Percentiles rank a stretch among this genome's conserved stretches.
Conservation (phyloP, 2,329 filamentous ascomycete species). For the Colletotrichum kahawae region DNA sequence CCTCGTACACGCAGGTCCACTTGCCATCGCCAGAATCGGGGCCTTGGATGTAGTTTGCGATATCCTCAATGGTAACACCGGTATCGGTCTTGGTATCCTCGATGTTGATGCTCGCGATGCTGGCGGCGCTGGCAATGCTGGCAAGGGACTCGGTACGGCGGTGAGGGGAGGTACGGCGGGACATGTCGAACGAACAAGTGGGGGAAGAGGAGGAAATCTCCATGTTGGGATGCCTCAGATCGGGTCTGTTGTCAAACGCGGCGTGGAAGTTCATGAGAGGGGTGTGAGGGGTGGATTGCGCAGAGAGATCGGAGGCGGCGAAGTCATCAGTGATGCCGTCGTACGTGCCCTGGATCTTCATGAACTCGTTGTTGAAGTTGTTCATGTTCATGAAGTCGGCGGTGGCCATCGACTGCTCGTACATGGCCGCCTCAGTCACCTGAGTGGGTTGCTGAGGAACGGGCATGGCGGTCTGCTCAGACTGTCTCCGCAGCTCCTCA, state of each 20-base stretch:
- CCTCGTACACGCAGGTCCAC: slow-evolving; percentile 78
- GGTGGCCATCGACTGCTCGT: slow-evolving; percentile 57
- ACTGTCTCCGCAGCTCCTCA: slow-evolving; percentile 62
- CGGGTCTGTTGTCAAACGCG: slow-evolving; percentile 49
- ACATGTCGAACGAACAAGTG: slow-evolving; percentile 26
- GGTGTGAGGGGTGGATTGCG: slow-evolving; percentile 58
- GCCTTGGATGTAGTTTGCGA: slow-evolving; percentile 74
- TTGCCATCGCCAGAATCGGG: slow-evolving; percentile 77
- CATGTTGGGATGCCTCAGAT: slow-evolving; percentile 35
- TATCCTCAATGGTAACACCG: slow-evolving; percentile 86
- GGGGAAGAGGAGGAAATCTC: slow-evolving; percentile 26
- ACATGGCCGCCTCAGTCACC: slow-evolving; percentile 42
- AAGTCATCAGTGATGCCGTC: slow-evolving; percentile 37
- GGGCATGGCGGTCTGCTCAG: slow-evolving; percentile 48
- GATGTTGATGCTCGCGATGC: slow-evolving; percentile 67
- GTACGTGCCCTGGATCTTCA: slow-evolving; percentile 41
- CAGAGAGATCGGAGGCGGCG: slow-evolving; percentile 52
- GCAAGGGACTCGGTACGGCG: slow-evolving; percentile 65
- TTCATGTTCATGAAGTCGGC: slow-evolving; percentile 63
- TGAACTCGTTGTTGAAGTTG: slow-evolving; percentile 49
- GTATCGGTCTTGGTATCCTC: slow-evolving; percentile 75
- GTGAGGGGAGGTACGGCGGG: slow-evolving; percentile 43
- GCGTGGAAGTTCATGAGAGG: slow-evolving; percentile 50
- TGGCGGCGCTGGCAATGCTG: slow-evolving; percentile 62
- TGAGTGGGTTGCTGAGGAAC: slow-evolving; percentile 31